Base-by-base conservation (phyloP, 495 filamentous ascomycete species). In the Cercophora newfieldiana region DNA sequence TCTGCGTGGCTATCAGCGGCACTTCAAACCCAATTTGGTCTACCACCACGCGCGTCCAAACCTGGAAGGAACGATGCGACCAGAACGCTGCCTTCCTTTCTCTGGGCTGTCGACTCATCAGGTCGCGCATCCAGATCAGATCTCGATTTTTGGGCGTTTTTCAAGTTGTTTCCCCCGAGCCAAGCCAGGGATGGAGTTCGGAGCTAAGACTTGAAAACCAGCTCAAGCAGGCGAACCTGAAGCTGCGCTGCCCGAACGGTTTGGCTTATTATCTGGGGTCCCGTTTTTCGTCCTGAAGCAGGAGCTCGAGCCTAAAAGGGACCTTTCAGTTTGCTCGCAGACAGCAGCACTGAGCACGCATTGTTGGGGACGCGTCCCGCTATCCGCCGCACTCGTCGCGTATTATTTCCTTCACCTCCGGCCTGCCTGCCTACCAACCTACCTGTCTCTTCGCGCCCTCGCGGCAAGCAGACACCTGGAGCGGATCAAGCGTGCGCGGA, bases 1-100 rank as follows among this genome's bases (percentile, higher is more conserved):
- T 30, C 49, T 22, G 10, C 54, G 26, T 61, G 64, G 65, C 59
- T 62, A 61, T 67, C 53, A 63, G 61, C 62, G 66, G 66, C 62
- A 65, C 58, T 66, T 24, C 60, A 62, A 51, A 30, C 30, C 29
- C 21, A 22, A 24, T 55, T 47, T 29, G 54, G 61, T 51, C 61
- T n/a, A n/a, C n/a, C 50, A 55, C 54, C 61, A 33, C 28, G 19
- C 50, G 60, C 44, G 31, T 62, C 60, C 60, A n/a, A 62, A 51
- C 61, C 61, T 18, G 61, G 61, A 63, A 63, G 61, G 61, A 56
- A 54, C 30, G 30, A 19, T 60, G 31, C 58, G 33, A 60, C 58
- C n/a, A 48, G 30, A n/a, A 44, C 55, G 55, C 37, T 44, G 2
- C 37, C 37, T 44, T 2, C 30, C 30, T 33, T 57, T 26, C 59